A percentile compares a stretch with the other conserved stretches of the same genome.
Conservation (phyloP, 805 yeast species). For the Candida xiaguanensis region DNA sequence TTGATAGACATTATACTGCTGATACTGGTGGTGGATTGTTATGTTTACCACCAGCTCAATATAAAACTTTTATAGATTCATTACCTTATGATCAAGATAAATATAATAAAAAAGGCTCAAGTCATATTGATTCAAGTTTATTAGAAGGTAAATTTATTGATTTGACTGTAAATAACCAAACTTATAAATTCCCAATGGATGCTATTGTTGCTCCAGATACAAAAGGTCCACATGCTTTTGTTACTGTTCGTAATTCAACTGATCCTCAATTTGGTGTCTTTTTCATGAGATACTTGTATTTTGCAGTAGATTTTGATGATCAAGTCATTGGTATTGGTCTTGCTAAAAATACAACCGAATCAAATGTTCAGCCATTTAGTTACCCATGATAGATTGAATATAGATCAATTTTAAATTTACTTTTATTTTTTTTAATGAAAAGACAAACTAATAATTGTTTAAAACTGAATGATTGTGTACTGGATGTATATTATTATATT, state of each 20-base stretch:
- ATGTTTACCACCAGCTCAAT: background rate
- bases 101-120: too few species aligned
- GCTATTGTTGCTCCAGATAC: background rate
- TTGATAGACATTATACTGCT: background rate
- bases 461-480: too few species aligned
- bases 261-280: background rate
- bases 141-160: background rate
- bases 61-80: too few species aligned
- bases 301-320: conserved; percentile 3
- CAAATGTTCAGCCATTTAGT: background rate
- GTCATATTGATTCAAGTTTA: background rate
- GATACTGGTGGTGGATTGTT: background rate
- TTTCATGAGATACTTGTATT: conserved; percentile 1
- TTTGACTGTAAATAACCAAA: background rate
- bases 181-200: background rate
- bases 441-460: too few species aligned
- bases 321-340: background rate
- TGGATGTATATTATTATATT: too few species aligned
- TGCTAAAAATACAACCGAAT: background rate
- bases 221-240: background rate
- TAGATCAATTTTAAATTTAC: too few species aligned
- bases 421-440: too few species aligned
- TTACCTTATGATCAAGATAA: too few species aligned
- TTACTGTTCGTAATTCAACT: background rate
- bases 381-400: too few species aligned